A percentile compares a stretch with the other conserved stretches of the same genome.
phyloP scores from a whole-genome alignment of 2,329 filamentous ascomycete genomes.

The Ambrosiella xylebori region DNA sequence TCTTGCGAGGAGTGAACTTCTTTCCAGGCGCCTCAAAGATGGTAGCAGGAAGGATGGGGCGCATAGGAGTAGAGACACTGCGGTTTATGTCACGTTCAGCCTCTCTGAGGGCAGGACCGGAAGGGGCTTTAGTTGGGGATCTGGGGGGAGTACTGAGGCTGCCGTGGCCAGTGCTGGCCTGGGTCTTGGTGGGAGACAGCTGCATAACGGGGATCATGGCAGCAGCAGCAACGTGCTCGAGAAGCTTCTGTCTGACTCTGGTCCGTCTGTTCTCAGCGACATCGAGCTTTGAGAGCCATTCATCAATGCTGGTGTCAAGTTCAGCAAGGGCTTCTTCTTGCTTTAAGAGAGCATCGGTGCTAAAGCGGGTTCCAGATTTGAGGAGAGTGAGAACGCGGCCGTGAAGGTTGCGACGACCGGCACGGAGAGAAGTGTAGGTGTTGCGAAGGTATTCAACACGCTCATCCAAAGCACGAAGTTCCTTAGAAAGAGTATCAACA shows the following conservation, averaged over 20 bases:
- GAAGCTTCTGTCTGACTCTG: constrained; percentile 58
- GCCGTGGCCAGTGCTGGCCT: constrained; percentile 24
- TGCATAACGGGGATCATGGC: constrained; percentile 29
- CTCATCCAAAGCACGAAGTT: constrained; percentile 60
- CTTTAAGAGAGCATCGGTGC: constrained; percentile 56
- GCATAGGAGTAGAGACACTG: constrained; percentile 35
- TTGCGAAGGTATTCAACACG: constrained; percentile 61
- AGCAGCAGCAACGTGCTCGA: constrained; percentile 66
- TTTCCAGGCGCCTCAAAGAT: constrained; percentile 23
- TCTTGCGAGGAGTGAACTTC: constrained; percentile 2
- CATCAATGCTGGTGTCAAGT: constrained; percentile 61
- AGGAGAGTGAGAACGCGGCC: constrained; percentile 62
- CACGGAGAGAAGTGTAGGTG: constrained; percentile 56
- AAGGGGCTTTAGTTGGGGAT: constrained; percentile 43
- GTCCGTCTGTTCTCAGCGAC: constrained; percentile 61
- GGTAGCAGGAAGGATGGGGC: constrained; percentile 21
- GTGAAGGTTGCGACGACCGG: constrained; percentile 62
- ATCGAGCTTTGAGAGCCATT: constrained; percentile 67
- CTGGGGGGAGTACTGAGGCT: constrained; percentile 40
- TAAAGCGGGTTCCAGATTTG: constrained; percentile 53
- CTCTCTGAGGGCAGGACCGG: constrained; percentile 23
- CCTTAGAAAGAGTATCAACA: constrained; percentile 50
- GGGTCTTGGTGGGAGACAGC: constrained; percentile 23
- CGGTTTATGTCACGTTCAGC: constrained; percentile 13
- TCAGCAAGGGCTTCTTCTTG: constrained; percentile 66